Base-by-base conservation (phyloP, 1,139 yeast genomes). In the Scheffersomyces titani region DNA sequence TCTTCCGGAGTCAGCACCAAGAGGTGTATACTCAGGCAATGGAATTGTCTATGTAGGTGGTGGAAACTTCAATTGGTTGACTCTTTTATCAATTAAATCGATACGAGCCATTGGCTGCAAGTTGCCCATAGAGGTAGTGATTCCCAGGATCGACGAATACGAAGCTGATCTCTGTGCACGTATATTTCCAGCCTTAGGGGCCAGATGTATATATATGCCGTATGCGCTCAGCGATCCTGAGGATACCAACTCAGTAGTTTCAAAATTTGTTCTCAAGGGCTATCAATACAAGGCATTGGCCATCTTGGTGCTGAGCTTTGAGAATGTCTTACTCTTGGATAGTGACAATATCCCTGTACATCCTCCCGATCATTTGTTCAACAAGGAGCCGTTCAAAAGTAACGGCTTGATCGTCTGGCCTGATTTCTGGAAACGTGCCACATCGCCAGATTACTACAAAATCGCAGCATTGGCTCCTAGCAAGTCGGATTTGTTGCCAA, bases 41-140 rank as follows among this genome's bases (percentile, higher is more conserved):
- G 97, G 97, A 36, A 85, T 90, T 48, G 97, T 90, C 1, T 88
- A 85, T 65, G 93, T 89, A 46, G 94, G 94, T 19, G 96, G 96
- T 50, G 94, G 93, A 2, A 82, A 81, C 62, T 89, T 87, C 74
- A 88, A 89, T 66, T 88, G 96, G 81, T 74, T 89, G 61, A 83
- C 92, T 18, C 73, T 89, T 52, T 73, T 89, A 30, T 86, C 94
- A 1, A 80, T 91, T 59, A 82, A 84, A 66, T 81, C 88, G 54
- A 71, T 91, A 52, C 75, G 97, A 61, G 81, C 85, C 19, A 71
- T 83, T 19, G 92, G 92, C 0, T 83, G 88, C 6, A 74, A 78
- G 44, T 71, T 89, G 49, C 97, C 97, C 0, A 86, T 90, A 19
- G 97, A 91, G 72, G 87, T 91, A 4, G 77, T 90, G 59, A 85